A percentile compares a stretch with the other conserved stretches of the same genome.
Evolutionary conservation across 495 filamentous ascomycete genomes (phyloP).

Genomic region (Annulohypoxylon bovei): DNA sequence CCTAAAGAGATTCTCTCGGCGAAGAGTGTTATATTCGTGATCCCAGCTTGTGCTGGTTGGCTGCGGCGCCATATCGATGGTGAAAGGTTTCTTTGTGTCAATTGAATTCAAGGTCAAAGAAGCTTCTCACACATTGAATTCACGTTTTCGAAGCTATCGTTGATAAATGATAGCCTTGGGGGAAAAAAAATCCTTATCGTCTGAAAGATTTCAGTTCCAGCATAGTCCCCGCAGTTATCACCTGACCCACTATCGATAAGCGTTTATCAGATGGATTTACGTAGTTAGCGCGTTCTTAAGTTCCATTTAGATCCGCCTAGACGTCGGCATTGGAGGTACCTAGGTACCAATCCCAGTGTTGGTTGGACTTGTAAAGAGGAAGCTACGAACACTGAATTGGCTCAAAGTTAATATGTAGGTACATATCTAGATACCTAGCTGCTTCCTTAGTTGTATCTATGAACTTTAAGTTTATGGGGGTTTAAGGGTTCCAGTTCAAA

Average conservation of each 20-base stretch:
- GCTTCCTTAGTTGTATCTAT: neutral
- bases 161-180: neutral
- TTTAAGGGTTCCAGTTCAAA: neutral
- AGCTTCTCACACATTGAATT: neutral
- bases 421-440: neutral
- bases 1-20: conserved; percentile 85
- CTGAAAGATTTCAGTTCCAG: conserved; percentile 20
- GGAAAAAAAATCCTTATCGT: conserved; percentile 39
- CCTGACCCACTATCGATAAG: conserved; percentile 30
- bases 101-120: neutral
- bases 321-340: conserved; percentile 11
- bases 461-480: neutral
- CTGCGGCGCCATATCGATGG: conserved; percentile 64
- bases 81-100: conserved; percentile 13
- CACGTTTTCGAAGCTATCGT: conserved; percentile 9
- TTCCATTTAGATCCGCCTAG: conserved; percentile 9
- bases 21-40: conserved; percentile 79
- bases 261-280: conserved; percentile 28
- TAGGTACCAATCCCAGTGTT: neutral
- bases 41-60: conserved; percentile 75
- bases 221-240: neutral
- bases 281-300: neutral
- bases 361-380: neutral
- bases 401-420: too few relatives aligned
- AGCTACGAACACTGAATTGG: neutral